A percentile compares a stretch with the other conserved stretches of the same genome.
These are phyloP conservation scores for Peronospora belbahrii DNA, from an alignment of 352 stramenopile species.

Conservation along the genomic window DNA sequence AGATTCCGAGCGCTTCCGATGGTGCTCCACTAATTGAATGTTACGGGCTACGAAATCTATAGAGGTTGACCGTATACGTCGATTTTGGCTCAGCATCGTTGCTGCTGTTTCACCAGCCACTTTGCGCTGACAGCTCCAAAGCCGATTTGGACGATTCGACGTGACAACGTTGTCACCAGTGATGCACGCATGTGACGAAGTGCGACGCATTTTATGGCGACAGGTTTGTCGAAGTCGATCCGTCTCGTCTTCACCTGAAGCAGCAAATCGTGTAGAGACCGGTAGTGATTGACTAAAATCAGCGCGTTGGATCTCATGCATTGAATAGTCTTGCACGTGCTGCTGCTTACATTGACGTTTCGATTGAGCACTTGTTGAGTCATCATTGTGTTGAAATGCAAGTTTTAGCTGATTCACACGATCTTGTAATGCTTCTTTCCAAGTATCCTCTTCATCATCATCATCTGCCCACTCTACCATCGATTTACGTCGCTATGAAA, in stretches of 20 bases:
- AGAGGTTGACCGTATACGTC: constrained; percentile 21
- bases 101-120: constrained; percentile 2
- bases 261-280: constrained; percentile 5
- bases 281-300: constrained; percentile 19
- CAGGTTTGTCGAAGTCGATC: constrained; percentile 12
- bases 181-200: constrained; percentile 27
- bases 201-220: constrained; percentile 41
- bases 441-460: constrained; percentile 73
- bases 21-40: constrained; percentile 30
- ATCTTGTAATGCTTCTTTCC: constrained; percentile 70
- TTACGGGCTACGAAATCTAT: constrained; percentile 38
- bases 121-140: constrained; percentile 24
- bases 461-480: constrained; percentile 75
- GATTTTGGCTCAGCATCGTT: constrained; percentile 8
- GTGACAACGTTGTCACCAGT: constrained; percentile 12
- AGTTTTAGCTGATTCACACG: constrained; percentile 72
- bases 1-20: constrained; percentile 29
- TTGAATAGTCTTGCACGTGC: constrained; percentile 5
- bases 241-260: not conserved
- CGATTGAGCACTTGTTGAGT: constrained; percentile 13
- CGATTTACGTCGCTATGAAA: constrained; percentile 34
- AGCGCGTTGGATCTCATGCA: constrained; percentile 1
- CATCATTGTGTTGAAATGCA: constrained; percentile 37
- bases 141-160: constrained; percentile 2
- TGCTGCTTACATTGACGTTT: constrained; percentile 11